Evolutionary conservation across 805 yeast species (phyloP), one percentile per base, ranked within the genome.

Genomic region (Candida maesae): DNA sequence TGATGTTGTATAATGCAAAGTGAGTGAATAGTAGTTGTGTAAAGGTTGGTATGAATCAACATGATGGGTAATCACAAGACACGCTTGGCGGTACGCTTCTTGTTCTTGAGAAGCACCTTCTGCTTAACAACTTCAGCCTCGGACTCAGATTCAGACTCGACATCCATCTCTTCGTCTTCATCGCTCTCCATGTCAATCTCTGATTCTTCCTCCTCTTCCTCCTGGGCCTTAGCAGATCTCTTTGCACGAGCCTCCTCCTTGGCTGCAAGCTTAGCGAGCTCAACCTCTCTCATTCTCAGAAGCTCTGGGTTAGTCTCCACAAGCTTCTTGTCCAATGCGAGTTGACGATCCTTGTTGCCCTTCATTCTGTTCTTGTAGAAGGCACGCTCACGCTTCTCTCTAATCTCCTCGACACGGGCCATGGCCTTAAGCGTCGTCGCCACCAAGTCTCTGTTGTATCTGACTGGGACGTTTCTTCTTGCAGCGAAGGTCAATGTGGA

Each of bases 351-450:
- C 68, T 81, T 85, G 71, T 93, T 93, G 50, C 96, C 97, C 68
- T 85, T 87, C 99, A 93, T 93, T 80, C 99, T 85, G 73, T 90
- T 89, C 88, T 90, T 91, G 74, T 87, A 93, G 89, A 93, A 93
- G 13, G 98, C 97, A 63, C 95, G 78, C 68, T 93, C 99, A 73
- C 99, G 84, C 75, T 82, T 89, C 64, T 78, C 83, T 74, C 99
- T 82, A 65, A 93, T 93, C 70, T 88, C 95, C 66, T 93, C 97
- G 48, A 93, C 84, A 71, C 97, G 81, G 41, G 84, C 74, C 99
- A 93, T 93, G 34, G 96, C 97, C 70, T 78, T 83, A 67, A 93
- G 76, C 14, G 99, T 93, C 36, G 95, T 86, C 43, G 93, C 84
- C 29, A 93, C 98, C 46, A 93, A 75, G 59, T 93, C 97, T 73